These are phyloP conservation scores for Pontederia paniculata DNA, from an alignment of 176 grass and related monocot genomes.

Conservation along the genomic window DNA sequence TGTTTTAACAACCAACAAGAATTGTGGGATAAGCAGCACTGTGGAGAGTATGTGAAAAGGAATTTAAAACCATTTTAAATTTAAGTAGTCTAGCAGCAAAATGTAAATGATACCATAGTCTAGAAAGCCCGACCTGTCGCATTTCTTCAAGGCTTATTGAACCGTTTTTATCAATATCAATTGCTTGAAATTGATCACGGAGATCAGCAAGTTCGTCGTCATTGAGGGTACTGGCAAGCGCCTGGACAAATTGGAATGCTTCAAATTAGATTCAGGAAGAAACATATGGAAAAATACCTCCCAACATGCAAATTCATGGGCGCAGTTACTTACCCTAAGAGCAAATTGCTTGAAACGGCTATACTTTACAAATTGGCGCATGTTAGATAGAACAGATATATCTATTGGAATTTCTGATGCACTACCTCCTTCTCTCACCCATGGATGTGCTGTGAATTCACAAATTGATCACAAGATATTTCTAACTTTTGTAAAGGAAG, in stretches of 20 bases:
- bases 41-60: neutral
- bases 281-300: neutral
- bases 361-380: constrained; percentile 97
- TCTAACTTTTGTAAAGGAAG: too few relatives aligned
- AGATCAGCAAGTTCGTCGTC: constrained; percentile 79
- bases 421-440: constrained; percentile 91
- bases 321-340: constrained; percentile 51
- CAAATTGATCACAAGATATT: neutral
- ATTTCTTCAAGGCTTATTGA: constrained; percentile 98
- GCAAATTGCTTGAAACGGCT: constrained; percentile 98
- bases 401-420: constrained; percentile 94
- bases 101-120: neutral
- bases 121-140: constrained; percentile 50
- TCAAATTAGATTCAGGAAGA: constrained; percentile 18
- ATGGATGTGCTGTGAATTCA: constrained; percentile 63
- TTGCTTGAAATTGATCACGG: constrained; percentile 90
- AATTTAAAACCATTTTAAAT: neutral
- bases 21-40: too few relatives aligned
- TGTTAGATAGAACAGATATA: constrained; percentile 90
- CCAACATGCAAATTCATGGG: neutral
- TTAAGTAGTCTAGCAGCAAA: neutral
- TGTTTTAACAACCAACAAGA: too few relatives aligned
- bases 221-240: constrained; percentile 79
- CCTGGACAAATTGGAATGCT: constrained; percentile 34
- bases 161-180: constrained; percentile 97